Percentiles rank a stretch among this genome's conserved stretches.
phyloP scores from a whole-genome alignment of 1,139 yeast species.

The Kluyveromyces sp. region DNA sequence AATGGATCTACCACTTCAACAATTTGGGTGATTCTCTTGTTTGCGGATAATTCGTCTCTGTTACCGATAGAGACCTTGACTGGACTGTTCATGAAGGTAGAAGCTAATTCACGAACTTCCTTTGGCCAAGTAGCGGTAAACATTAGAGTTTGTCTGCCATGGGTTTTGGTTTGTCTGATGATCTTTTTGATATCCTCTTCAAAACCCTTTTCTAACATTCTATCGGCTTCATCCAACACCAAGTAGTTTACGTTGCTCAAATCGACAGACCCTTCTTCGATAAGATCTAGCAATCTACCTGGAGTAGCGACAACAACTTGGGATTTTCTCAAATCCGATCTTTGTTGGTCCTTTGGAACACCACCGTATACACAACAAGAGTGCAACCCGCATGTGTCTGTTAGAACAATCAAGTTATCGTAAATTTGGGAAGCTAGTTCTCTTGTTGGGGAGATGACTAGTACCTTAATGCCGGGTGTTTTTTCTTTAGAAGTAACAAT shows the following conservation, averaged over 20 bases:
- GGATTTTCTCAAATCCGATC: slow-evolving; percentile 52
- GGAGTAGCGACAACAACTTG: slow-evolving; percentile 94
- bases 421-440: slow-evolving; percentile 92
- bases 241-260: slow-evolving; percentile 64
- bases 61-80: slow-evolving; percentile 90
- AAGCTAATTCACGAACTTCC: slow-evolving; percentile 89
- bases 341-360: slow-evolving; percentile 90
- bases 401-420: slow-evolving; percentile 68
- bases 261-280: slow-evolving; percentile 80
- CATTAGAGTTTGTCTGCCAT: slow-evolving; percentile 91
- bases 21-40: slow-evolving; percentile 83
- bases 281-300: slow-evolving; percentile 85
- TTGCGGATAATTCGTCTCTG: slow-evolving; percentile 88
- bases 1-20: slow-evolving; percentile 89
- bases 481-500: slow-evolving; percentile 32
- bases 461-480: slow-evolving; percentile 55
- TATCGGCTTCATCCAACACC: slow-evolving; percentile 94
- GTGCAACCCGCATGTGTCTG: slow-evolving; percentile 52
- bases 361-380: slow-evolving; percentile 95
- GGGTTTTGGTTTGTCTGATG: slow-evolving; percentile 80
- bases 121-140: slow-evolving; percentile 98
- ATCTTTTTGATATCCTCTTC: slow-evolving; percentile 91
- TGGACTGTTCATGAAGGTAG: slow-evolving; percentile 75
- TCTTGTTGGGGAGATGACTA: slow-evolving; percentile 93
- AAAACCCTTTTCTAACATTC: slow-evolving; percentile 96